Evolutionary conservation across 106 monocot genomes (phyloP).

Genomic region (Dendrobium catenatum): DNA sequence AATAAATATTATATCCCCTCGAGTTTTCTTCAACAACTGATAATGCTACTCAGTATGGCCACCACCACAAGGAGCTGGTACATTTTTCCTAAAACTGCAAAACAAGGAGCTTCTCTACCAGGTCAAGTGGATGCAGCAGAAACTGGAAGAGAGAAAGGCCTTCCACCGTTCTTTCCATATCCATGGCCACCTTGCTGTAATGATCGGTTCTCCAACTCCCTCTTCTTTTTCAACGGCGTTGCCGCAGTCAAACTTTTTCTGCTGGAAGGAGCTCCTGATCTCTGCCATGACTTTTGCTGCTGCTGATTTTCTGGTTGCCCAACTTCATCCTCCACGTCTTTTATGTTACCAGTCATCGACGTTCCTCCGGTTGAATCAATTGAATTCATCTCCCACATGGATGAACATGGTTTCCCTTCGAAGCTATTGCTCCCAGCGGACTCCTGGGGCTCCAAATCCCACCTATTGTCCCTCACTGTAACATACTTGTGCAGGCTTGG

Average conservation of each 20-base stretch:
- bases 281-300: background rate
- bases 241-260: background rate
- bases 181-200: background rate
- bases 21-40: too few species aligned
- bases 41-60: too few species aligned
- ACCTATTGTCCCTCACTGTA: slow-evolving; percentile 34
- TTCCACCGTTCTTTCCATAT: background rate
- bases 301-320: background rate
- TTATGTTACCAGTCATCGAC: slow-evolving; percentile 19
- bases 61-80: background rate
- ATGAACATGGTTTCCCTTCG: slow-evolving; percentile 44
- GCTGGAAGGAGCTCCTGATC: background rate
- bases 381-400: slow-evolving; percentile 39
- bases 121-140: slow-evolving; percentile 1
- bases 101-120: background rate
- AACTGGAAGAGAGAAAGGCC: background rate
- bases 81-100: background rate
- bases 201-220: background rate
- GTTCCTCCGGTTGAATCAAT: slow-evolving; percentile 60
- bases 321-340: slow-evolving; percentile 29
- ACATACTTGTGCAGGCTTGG: slow-evolving; percentile 79
- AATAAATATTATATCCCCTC: too few species aligned
- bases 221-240: background rate
- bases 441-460: slow-evolving; percentile 72
- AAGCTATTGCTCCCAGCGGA: slow-evolving; percentile 96